Evolutionary conservation across 2,329 filamentous ascomycete species (phyloP).

Genomic region (Ophiosphaerella herpotricha): DNA sequence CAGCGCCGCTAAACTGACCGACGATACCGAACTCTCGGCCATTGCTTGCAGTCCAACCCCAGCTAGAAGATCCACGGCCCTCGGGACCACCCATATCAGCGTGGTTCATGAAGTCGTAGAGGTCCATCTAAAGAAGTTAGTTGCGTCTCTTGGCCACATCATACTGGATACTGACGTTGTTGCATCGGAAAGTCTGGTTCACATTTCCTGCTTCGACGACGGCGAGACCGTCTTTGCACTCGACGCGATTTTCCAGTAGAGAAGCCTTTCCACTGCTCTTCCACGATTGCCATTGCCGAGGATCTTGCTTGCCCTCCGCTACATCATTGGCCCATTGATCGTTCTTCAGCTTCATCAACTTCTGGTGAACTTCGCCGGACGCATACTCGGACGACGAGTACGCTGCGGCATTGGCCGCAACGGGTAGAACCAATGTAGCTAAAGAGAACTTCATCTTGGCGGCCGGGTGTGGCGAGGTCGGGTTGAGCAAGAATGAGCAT

Average conservation of each 20-base stretch:
- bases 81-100: constrained; percentile 55
- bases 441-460: constrained; percentile 33
- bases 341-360: constrained; percentile 33
- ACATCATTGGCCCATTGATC: constrained; percentile 29
- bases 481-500: constrained; percentile 32
- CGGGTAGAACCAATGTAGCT: constrained; percentile 24
- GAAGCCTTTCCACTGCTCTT: constrained; percentile 11
- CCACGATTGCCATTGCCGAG: constrained; percentile 24
- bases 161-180: constrained; percentile 17
- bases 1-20: constrained; percentile 58
- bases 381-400: constrained; percentile 30
- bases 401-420: constrained; percentile 26
- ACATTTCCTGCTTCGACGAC: constrained; percentile 27
- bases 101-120: constrained; percentile 62
- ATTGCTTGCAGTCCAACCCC: constrained; percentile 58
- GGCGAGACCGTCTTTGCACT: constrained; percentile 29
- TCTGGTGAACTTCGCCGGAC: constrained; percentile 28
- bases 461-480: background rate
- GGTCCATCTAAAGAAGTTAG: constrained; percentile 51
- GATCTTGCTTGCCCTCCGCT: constrained; percentile 22
- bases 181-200: constrained; percentile 32
- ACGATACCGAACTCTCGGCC: constrained; percentile 61
- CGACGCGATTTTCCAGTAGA: constrained; percentile 23
- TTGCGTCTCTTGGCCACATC: background rate
- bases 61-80: constrained; percentile 51